These are phyloP conservation scores for Leptographium procerum DNA, from an alignment of 2,329 filamentous ascomycete genomes.

Conservation along the genomic window DNA sequence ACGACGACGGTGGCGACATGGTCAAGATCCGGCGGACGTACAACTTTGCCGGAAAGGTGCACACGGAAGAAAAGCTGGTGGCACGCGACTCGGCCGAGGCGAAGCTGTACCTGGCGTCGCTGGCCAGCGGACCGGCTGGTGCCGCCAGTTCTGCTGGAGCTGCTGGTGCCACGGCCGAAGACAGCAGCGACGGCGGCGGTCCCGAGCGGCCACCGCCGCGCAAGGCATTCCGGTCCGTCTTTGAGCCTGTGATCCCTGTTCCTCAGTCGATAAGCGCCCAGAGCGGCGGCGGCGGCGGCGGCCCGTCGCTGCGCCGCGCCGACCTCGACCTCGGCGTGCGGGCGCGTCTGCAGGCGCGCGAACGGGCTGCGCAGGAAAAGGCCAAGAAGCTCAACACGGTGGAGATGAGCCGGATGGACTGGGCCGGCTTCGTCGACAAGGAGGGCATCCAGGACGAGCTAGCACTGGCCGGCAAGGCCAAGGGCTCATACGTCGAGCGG, in stretches of 20 bases:
- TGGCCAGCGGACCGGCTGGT: slow-evolving; percentile 15
- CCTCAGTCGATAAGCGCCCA: neutral
- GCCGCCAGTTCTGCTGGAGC: too few species aligned
- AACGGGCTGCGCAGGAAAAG: slow-evolving; percentile 27
- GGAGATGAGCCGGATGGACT: slow-evolving; percentile 63
- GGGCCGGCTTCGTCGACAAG: slow-evolving; percentile 60
- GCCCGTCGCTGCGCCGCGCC: slow-evolving; percentile 22
- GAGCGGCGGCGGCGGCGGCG: slow-evolving; percentile 26
- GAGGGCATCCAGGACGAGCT: slow-evolving; percentile 61
- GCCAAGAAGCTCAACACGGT: slow-evolving; percentile 59
- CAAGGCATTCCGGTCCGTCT: slow-evolving; percentile 49
- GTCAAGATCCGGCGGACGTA: slow-evolving; percentile 61
- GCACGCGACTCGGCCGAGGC: slow-evolving; percentile 54
- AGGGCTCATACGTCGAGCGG: slow-evolving; percentile 49
- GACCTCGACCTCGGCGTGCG: slow-evolving; percentile 49
- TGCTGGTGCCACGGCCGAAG: neutral
- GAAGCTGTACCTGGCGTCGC: slow-evolving; percentile 48
- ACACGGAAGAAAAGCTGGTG: slow-evolving; percentile 61
- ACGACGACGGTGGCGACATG: slow-evolving; percentile 22
- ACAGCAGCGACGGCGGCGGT: slow-evolving; percentile 15
- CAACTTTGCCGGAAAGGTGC: slow-evolving; percentile 62
- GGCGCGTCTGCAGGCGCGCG: slow-evolving; percentile 38
- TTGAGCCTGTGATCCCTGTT: slow-evolving; percentile 39
- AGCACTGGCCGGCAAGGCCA: slow-evolving; percentile 51
- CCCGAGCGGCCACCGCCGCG: slow-evolving; percentile 33